These are phyloP conservation scores for Pseudopithomyces maydicus DNA, from an alignment of 2,329 filamentous ascomycete species.

Conservation along the genomic window DNA sequence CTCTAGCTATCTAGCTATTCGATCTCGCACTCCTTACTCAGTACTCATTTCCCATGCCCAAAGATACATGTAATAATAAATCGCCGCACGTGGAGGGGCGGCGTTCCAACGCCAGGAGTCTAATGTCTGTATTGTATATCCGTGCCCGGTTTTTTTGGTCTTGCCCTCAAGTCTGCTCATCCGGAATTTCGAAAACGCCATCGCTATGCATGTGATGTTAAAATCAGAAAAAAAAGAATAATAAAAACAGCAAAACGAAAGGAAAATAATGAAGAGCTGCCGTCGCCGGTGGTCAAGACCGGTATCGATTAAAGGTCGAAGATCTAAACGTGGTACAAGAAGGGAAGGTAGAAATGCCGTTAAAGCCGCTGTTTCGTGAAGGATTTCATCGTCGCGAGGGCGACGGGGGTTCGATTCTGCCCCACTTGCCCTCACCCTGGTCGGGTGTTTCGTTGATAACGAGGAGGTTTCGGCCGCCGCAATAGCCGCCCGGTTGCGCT, in stretches of 20 bases:
- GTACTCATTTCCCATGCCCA: no score
- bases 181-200: slow-evolving; percentile 15
- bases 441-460: slow-evolving; percentile 47
- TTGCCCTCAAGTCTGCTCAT: background rate
- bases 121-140: no score
- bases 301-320: no score
- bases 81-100: no score
- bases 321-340: slow-evolving; percentile 1
- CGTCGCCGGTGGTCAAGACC: no score
- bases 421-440: slow-evolving; percentile 40
- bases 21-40: no score
- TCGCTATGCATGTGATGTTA: slow-evolving; percentile 27
- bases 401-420: slow-evolving; percentile 32
- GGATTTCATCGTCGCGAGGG: slow-evolving; percentile 18
- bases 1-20: no score
- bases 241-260: no score
- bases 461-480: slow-evolving; percentile 60
- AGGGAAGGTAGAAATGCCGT: slow-evolving; percentile 11
- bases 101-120: no score
- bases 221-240: slow-evolving; percentile 2
- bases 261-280: slow-evolving; percentile 4
- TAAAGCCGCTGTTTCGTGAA: no score
- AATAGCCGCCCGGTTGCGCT: slow-evolving; percentile 60
- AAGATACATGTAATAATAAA: no score
- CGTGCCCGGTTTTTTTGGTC: background rate